Base-by-base conservation (phyloP, 139 green algal genomes). In the Picochlorum sp. region DNA sequence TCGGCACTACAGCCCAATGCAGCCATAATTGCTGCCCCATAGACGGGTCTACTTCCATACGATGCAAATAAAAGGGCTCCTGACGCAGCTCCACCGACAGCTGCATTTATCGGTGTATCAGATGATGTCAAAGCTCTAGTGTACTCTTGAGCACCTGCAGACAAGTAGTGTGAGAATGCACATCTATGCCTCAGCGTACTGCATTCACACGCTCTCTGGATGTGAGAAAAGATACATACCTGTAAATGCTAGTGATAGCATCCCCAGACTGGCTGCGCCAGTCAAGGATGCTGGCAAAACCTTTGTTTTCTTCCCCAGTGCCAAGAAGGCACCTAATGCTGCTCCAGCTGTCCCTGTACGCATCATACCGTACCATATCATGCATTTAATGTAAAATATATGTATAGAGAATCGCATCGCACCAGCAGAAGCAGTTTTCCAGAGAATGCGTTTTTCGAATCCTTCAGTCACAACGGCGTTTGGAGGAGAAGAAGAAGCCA, bases 51-150 rank as follows among this genome's bases (percentile, higher is more conserved):
- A 62, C 23, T 20, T 6, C 21, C 50, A 28, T 71, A 28, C 18
- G 52, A 37, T 16, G 28, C 26, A 21, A 64, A 75, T 3, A 80
- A 65, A 16, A 80, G 23, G 21, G 71, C 60, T 14, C 74, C 74
- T 3, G 60, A 56, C 14, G 50, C 72, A 21, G 72, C 65, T 15
- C 74, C 74, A 24, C 47, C 74, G n/a, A 74, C n/a, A 46, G 68
- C 56, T 32, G 69, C 72, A 65, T 80, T 80, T 28, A 56, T 13
- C 3, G 64, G 58, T 64, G 58, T 75, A 49, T 80, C 74, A 14
- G 30, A 23, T 50, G 72, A 71, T 41, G 69, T 59, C 30, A 74
- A 11, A 18, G 68, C 51, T 5, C 74, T 38, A 26, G 20, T 60
- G 2, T 7, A 37, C 58, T 80, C 74, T 51, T 80, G 74, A 16